Evolutionary conservation across 1,284 basidiomycete genomes (phyloP).

Genomic region (Apiotrichum montevideense): DNA sequence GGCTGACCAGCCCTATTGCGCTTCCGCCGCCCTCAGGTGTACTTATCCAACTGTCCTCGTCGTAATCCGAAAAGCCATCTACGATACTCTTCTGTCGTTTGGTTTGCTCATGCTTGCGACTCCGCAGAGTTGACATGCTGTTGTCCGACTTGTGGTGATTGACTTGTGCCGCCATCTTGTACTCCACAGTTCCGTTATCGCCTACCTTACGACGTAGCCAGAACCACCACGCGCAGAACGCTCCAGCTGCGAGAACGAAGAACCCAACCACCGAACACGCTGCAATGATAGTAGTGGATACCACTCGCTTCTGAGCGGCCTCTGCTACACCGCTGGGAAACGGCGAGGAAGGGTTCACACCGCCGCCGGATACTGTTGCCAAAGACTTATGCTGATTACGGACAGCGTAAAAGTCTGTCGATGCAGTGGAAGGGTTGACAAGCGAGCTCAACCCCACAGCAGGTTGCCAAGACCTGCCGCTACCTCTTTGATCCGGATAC

Average conservation of each 20-base stretch:
- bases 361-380: conserved; percentile 22
- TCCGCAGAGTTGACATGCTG: conserved; percentile 25
- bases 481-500: conserved; percentile 36
- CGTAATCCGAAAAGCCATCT: conserved; percentile 43
- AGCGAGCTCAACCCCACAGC: conserved; percentile 39
- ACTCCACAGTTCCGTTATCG: conserved; percentile 29
- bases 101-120: conserved; percentile 37
- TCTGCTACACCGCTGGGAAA: conserved; percentile 12
- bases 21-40: conserved; percentile 28
- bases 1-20: conserved; percentile 27
- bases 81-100: conserved; percentile 43
- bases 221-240: conserved; percentile 45
- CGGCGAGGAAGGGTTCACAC: conserved; percentile 4
- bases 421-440: conserved; percentile 37
- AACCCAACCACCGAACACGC: conserved; percentile 39
- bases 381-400: conserved; percentile 35
- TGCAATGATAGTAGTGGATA: conserved; percentile 35
- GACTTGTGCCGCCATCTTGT: conserved; percentile 11
- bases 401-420: conserved; percentile 45
- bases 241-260: conserved; percentile 35
- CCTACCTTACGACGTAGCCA: conserved; percentile 43
- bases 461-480: conserved; percentile 34
- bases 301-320: conserved; percentile 14
- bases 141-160: conserved; percentile 12
- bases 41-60: conserved; percentile 34